These are phyloP conservation scores for Gamarada debralockiae DNA, from an alignment of 495 filamentous ascomycete genomes.

Conservation along the genomic window DNA sequence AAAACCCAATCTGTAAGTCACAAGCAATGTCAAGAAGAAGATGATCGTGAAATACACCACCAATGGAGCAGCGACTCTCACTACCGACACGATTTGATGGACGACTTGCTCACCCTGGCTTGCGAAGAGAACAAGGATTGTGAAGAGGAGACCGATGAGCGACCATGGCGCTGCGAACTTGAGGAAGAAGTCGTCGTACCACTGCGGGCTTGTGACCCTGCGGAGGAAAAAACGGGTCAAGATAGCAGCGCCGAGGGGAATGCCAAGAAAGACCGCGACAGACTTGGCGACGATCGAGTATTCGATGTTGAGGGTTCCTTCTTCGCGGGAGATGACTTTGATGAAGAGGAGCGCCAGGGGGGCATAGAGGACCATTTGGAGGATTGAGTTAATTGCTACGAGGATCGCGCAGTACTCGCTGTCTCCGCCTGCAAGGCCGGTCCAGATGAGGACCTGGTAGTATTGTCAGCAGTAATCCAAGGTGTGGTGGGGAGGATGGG, in stretches of 20 bases:
- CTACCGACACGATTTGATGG: constrained; percentile 76
- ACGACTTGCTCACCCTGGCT: constrained; percentile 77
- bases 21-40: constrained; percentile 63
- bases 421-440: constrained; percentile 71
- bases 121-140: constrained; percentile 81
- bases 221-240: constrained; percentile 66
- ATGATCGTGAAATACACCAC: constrained; percentile 75
- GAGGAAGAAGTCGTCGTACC: constrained; percentile 70
- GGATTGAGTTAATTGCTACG: constrained; percentile 80
- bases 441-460: constrained; percentile 71
- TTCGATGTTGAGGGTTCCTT: constrained; percentile 14
- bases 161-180: constrained; percentile 68
- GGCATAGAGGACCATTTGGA: constrained; percentile 86
- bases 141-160: constrained; percentile 79
- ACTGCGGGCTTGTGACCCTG: constrained; percentile 43
- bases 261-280: constrained; percentile 82
- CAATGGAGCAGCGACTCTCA: constrained; percentile 75
- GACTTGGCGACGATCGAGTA: constrained; percentile 73
- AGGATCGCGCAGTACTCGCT: constrained; percentile 86
- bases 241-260: constrained; percentile 76
- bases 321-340: constrained; percentile 52
- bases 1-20: constrained; percentile 59
- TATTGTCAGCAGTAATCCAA: neutral
- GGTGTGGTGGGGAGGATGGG: neutral
- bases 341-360: constrained; percentile 79